These are phyloP conservation scores for Talaromyces atroroseus DNA, from an alignment of 2,329 filamentous ascomycete species.

Conservation along the genomic window DNA sequence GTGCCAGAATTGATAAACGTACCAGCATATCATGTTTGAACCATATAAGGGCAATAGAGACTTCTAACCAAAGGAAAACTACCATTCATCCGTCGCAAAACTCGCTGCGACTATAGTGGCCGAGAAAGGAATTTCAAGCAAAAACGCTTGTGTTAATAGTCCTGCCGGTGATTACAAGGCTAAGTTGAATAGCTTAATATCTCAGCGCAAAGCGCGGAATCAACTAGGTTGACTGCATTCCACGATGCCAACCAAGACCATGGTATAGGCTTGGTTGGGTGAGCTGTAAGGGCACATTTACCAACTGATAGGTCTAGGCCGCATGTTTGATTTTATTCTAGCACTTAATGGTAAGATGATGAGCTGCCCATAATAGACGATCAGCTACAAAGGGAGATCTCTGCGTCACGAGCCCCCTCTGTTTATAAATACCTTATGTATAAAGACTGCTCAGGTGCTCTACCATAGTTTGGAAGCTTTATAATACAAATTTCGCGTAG, in stretches of 20 bases:
- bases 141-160: too few species aligned
- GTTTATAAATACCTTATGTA: neutral
- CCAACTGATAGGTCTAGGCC: constrained; percentile 9
- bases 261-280: neutral
- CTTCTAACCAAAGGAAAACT: too few species aligned
- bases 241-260: constrained; percentile 7
- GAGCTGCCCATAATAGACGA: neutral
- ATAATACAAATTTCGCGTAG: neutral
- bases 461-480: constrained; percentile 1
- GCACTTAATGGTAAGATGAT: constrained; percentile 5
- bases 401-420: constrained; percentile 2
- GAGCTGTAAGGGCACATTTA: neutral
- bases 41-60: too few species aligned
- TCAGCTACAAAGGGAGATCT: constrained; percentile 2
- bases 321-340: constrained; percentile 8
- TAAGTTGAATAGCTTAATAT: neutral
- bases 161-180: neutral
- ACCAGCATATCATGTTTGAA: too few species aligned
- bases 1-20: too few species aligned
- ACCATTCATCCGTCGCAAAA: too few species aligned
- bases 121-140: too few species aligned
- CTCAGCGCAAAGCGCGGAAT: neutral
- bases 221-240: constrained; percentile 5
- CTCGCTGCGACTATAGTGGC: too few species aligned
- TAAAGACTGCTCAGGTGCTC: neutral